phyloP scores from a whole-genome alignment of 1,139 yeast genomes.

The Yamadazyma songkhlaensis region DNA sequence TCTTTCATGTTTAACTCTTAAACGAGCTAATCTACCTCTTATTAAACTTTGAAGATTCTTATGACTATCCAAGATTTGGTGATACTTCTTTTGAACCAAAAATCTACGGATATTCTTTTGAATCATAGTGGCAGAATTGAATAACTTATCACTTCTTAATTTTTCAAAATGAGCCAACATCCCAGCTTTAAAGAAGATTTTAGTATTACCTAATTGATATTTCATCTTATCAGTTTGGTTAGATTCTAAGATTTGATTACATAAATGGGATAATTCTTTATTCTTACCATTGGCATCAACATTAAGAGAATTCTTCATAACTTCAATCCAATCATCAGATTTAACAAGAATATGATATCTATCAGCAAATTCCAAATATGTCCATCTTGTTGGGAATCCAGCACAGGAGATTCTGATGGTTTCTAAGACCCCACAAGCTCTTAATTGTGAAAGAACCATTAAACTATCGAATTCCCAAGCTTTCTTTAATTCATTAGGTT shows the following conservation, averaged over 20 bases:
- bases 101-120: conserved; percentile 81
- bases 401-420: conserved; percentile 96
- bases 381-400: conserved; percentile 96
- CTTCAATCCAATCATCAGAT: conserved; percentile 65
- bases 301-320: conserved; percentile 34
- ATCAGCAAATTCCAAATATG: conserved; percentile 89
- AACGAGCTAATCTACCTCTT: conserved; percentile 65
- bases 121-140: conserved; percentile 74
- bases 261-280: conserved; percentile 59
- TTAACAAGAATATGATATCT: conserved; percentile 82
- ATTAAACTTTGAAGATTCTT: conserved; percentile 56
- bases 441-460: conserved; percentile 90
- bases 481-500: conserved; percentile 89
- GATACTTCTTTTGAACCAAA: conserved; percentile 60
- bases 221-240: conserved; percentile 64
- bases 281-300: conserved; percentile 32
- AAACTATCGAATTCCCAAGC: conserved; percentile 97
- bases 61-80: conserved; percentile 55
- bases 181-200: conserved; percentile 95
- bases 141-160: conserved; percentile 73
- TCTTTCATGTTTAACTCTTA: conserved; percentile 52
- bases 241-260: conserved; percentile 62
- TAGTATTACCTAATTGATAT: conserved; percentile 85
- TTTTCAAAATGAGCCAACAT: conserved; percentile 91
- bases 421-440: conserved; percentile 98